A percentile compares a stretch with the other conserved stretches of the same genome.
Conservation (phyloP, 768 basidiomycete species). For the Suillus hirtellus region DNA sequence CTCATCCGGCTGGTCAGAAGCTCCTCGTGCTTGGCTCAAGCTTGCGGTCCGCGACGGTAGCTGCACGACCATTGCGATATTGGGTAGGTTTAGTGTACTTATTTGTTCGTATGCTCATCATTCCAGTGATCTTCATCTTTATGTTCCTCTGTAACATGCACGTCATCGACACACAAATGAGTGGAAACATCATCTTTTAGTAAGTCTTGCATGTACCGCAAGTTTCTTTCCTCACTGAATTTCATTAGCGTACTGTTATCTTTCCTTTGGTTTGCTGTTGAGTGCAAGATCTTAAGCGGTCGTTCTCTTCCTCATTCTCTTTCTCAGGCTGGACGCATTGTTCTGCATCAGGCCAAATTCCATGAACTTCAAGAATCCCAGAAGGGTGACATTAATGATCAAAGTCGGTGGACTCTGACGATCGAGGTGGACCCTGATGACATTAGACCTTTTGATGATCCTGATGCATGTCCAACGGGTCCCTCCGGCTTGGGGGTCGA, state of each 20-base stretch:
- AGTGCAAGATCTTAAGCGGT: not conserved
- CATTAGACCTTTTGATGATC: not conserved
- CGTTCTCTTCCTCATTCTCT: not conserved
- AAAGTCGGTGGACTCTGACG: not conserved
- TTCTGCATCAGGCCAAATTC: not conserved
- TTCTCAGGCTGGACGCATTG: not conserved
- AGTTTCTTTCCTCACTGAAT: not conserved
- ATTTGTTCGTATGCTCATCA: not conserved
- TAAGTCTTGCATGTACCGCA: slow-evolving; percentile 11
- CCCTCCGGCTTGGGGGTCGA: not conserved
- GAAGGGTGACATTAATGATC: not conserved
- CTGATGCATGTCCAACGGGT: not conserved
- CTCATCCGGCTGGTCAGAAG: not conserved
- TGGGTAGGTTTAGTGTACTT: slow-evolving; percentile 12
- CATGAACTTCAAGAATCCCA: not conserved
- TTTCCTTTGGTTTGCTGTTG: slow-evolving; percentile 6
- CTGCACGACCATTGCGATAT: slow-evolving; percentile 12
- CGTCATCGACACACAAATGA: slow-evolving; percentile 16
- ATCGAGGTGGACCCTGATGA: not conserved
- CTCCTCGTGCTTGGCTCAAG: not conserved
- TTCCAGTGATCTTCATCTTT: slow-evolving; percentile 20
- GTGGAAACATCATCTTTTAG: slow-evolving; percentile 25
- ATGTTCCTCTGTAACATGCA: slow-evolving; percentile 18
- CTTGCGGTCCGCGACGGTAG: slow-evolving; percentile 19
- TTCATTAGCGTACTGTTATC: not conserved